Evolutionary conservation across 495 filamentous ascomycete species (phyloP), one percentile per base, ranked within the genome.

Genomic region (Neurospora sp.): DNA sequence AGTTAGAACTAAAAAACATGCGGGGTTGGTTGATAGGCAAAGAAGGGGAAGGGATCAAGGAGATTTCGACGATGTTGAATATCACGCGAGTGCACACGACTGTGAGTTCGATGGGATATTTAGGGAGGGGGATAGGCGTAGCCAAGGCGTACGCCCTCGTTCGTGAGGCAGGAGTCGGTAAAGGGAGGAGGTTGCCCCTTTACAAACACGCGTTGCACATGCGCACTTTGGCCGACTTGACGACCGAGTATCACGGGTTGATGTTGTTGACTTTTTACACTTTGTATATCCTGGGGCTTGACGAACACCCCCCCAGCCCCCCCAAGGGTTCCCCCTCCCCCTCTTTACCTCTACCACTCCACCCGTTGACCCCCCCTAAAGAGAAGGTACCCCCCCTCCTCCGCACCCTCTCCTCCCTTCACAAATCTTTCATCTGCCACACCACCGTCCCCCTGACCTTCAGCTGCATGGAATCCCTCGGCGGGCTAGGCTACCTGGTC

Each of bases 401-500:
- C 45, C 87, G 91, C 10, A 81, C 88, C 3, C 77, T 94, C 27
- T 90, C 89, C 2, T 89, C 90, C 8, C 80, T 90, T n/a, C 79
- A 86, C 44, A 94, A 94, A 77, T 89, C 89, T 8, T 84, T 88
- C 35, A 85, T 87, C 3, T 89, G 87, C 76, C 87, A 89, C 72
- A 39, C 71, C 9, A 68, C 75, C 7, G 83, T 89, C 27, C 75
- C 80, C 4, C 88, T 87, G 0, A 78, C 93, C 42, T 87, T 87
- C 68, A 86, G 87, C 71, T 91, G 88, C 73, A 90, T 92, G 82
- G 90, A 92, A 79, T 82, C 86, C 1, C 87, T 94, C 71, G 92
- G 92, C 20, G 91, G 91, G n/a, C 87, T 93, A 1, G 91, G 92
- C 6, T 93, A 92, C 74, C 87, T 92, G 70, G 87, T 93, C 73